phyloP scores from a whole-genome alignment of 257 asterid genomes.

The Jacaranda copaia region DNA sequence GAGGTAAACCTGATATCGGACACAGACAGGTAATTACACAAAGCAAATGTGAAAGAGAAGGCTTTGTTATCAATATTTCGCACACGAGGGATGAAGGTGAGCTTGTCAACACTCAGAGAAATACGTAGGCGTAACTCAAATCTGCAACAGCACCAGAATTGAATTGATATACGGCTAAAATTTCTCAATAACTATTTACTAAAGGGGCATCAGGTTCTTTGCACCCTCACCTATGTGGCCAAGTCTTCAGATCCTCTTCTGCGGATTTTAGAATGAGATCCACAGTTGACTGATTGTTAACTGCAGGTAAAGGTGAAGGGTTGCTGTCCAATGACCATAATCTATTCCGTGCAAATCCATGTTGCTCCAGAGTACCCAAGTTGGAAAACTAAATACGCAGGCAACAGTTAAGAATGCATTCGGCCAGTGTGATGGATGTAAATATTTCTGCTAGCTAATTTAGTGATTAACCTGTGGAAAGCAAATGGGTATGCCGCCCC shows the following conservation, averaged over 20 bases:
- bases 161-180: constrained; percentile 19
- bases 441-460: constrained; percentile 18
- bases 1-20: constrained; percentile 61
- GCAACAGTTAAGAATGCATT: constrained; percentile 38
- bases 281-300: constrained; percentile 65
- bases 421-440: constrained; percentile 5
- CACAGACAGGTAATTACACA: constrained; percentile 75
- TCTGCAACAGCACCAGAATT: constrained; percentile 53
- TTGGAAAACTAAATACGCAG: constrained; percentile 55
- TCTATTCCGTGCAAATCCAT: constrained; percentile 81
- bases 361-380: constrained; percentile 74
- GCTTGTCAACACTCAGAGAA: constrained; percentile 70
- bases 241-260: constrained; percentile 78
- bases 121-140: constrained; percentile 83
- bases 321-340: constrained; percentile 74
- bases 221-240: constrained; percentile 76
- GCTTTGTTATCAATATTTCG: constrained; percentile 73
- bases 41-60: constrained; percentile 72
- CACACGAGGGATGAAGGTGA: constrained; percentile 78
- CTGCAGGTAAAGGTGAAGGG: constrained; percentile 76
- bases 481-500: constrained; percentile 74
- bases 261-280: constrained; percentile 77
- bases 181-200: constrained; percentile 8
- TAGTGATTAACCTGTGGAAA: constrained; percentile 71
- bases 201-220: constrained; percentile 14